Evolutionary conservation across 345 rosid genomes (phyloP).

Genomic region (Excoecaria cochinchinensis): DNA sequence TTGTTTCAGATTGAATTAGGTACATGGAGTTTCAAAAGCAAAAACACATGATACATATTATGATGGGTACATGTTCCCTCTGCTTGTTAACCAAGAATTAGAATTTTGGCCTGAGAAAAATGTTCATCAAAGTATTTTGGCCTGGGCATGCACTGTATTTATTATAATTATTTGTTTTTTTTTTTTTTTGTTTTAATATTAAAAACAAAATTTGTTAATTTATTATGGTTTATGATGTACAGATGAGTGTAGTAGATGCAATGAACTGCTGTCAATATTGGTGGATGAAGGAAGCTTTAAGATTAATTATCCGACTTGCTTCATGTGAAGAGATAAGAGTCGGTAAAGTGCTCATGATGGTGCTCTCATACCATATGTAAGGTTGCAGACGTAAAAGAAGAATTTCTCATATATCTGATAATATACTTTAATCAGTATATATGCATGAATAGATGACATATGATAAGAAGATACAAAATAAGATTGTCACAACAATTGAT

Average conservation of each 20-base stretch:
- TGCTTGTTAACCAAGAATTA: constrained; percentile 48
- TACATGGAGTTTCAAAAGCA: constrained; percentile 56
- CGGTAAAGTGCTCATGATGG: no score
- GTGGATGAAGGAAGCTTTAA: constrained; percentile 71
- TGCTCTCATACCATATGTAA: no score
- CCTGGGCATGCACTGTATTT: constrained; percentile 46
- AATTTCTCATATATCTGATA: no score
- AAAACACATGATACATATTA: constrained; percentile 39
- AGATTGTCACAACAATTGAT: no score
- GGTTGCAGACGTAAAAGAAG: no score
- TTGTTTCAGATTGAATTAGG: constrained; percentile 45
- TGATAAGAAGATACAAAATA: no score
- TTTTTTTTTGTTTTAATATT: no score
- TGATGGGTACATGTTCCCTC: constrained; percentile 62
- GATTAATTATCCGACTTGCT: constrained; percentile 32
- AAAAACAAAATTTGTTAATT: not conserved
- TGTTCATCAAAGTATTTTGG: constrained; percentile 46
- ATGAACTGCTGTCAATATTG: constrained; percentile 42
- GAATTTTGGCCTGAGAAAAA: constrained; percentile 63
- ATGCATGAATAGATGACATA: no score
- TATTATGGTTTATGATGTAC: not conserved
- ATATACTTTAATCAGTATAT: no score
- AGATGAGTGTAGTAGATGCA: constrained; percentile 54
- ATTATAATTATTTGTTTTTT: no score
- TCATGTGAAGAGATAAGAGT: no score